Evolutionary conservation across 2,329 filamentous ascomycete genomes (phyloP).

Genomic region (Colletotrichum karsti): DNA sequence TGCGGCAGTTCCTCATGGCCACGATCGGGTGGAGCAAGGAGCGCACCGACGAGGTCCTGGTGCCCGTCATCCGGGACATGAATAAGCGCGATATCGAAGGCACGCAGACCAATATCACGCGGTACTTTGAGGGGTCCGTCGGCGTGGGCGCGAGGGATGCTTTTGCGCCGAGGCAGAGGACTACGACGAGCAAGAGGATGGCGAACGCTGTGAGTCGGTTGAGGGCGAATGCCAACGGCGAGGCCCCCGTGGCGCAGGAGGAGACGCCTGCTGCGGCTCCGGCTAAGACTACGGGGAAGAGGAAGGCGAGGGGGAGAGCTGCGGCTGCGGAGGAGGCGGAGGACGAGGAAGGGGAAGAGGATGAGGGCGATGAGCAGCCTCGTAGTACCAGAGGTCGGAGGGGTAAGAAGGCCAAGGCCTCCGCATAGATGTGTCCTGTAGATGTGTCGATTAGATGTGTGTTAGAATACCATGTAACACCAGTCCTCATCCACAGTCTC

Average conservation of each 20-base stretch:
- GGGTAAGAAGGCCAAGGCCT: constrained; percentile 28
- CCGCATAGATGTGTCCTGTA: background rate
- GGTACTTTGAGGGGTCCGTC: constrained; percentile 82
- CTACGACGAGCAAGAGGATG: constrained; percentile 78
- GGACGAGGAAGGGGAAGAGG: constrained; percentile 3
- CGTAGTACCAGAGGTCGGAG: background rate
- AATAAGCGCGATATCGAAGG: constrained; percentile 88
- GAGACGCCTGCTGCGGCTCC: background rate
- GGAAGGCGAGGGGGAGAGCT: constrained; percentile 15
- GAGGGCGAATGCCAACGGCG: constrained; percentile 58
- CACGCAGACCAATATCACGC: constrained; percentile 96
- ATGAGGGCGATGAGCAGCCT: background rate
- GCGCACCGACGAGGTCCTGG: constrained; percentile 92
- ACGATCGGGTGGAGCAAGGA: constrained; percentile 95
- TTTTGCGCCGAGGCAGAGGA: constrained; percentile 75
- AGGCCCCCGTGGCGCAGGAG: constrained; percentile 12
- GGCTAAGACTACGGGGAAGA: constrained; percentile 13
- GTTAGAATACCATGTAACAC: background rate
- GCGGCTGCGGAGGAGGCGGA: constrained; percentile 1
- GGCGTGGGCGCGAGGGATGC: constrained; percentile 72
- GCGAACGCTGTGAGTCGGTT: constrained; percentile 76
- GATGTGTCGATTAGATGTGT: too few species aligned
- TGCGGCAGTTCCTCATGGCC: constrained; percentile 85
- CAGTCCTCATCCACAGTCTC: background rate
- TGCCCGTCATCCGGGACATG: constrained; percentile 96